Evolutionary conservation across 2,329 filamentous ascomycete species (phyloP), one percentile per base, ranked within the genome.

Genomic region (Xylariaceae sp.): DNA sequence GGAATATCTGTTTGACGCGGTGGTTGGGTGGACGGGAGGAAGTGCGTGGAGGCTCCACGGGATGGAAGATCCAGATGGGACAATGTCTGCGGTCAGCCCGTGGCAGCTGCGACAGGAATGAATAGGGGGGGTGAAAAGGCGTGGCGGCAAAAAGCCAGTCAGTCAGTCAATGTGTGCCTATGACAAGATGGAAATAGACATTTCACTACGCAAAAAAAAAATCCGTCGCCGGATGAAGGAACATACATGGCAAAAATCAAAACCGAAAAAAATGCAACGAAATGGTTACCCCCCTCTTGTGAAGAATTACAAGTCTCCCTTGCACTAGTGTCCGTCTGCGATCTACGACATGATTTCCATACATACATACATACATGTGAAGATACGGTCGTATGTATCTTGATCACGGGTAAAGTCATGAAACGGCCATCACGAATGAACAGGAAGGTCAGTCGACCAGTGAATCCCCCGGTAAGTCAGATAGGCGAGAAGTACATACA

Each of bases 141-240:
- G 56, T 53, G 63, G 65, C 63, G 61, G 61, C 62, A 55, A 53
- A 49, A 62, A 57, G 59, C 62, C 61, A 62, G 58, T 59, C 53
- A 62, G 58, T 59, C 53, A 58, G 59, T 30, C 23, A 30, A 30
- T 30, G 23, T 59, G 61, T 64, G 62, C 60, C 59, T 61, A 63
- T 57, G 65, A 65, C 66, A 69, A 67, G 68, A 72, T 72, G 73
- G 69, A 69, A 70, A 74, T 76, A 78, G 74, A 78, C 66, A 69
- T 63, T 71, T 68, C 65, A 66, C 70, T 69, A 69, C 71, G 8
- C 72, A 71, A 30, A 30, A 30, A 30, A 30, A 30, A 30, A 30
- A 70, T 76, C 74, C 71, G 73, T 73, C 74, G 69, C 75, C 73
- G 75, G 75, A 76, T 76, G 66, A 69, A 64, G 65, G 60, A 64